Base-by-base conservation (phyloP, 176 grass and related monocot genomes). In the Urochloa ruziziensis region DNA sequence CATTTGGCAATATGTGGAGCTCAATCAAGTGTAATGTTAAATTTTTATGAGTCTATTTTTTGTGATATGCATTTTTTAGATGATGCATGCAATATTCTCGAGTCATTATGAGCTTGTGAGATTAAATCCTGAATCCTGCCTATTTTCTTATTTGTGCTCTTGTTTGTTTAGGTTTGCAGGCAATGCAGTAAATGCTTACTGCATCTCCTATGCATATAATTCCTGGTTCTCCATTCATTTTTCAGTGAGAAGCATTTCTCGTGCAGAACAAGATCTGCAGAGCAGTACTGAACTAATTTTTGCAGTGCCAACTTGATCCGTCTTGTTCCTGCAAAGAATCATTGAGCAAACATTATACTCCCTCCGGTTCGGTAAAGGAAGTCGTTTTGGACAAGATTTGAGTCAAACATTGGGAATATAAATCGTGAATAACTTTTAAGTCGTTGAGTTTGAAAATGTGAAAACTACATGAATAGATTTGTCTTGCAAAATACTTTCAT, bases 341-440 rank as follows among this genome's bases (percentile, higher is more conserved):
- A 78, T 86, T 82, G 83, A 37, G 36, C 56, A 90, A 71, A 77
- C 56, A 70, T 72, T 90, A 82, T 82, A n/a, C n/a, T n/a, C n/a
- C n/a, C n/a, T n/a, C n/a, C n/a, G n/a, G n/a, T n/a, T n/a, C n/a
- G n/a, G n/a, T n/a, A n/a, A n/a, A n/a, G n/a, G n/a, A n/a, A n/a
- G n/a, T n/a, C n/a, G n/a, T n/a, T n/a, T n/a, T n/a, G n/a, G n/a
- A n/a, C n/a, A n/a, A n/a, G n/a, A n/a, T n/a, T n/a, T n/a, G n/a
- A n/a, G n/a, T n/a, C n/a, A n/a, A n/a, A n/a, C n/a, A n/a, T n/a
- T n/a, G n/a, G n/a, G n/a, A n/a, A n/a, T n/a, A n/a, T n/a, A n/a
- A n/a, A n/a, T n/a, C n/a, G n/a, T n/a, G n/a, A n/a, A n/a, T n/a
- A n/a, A n/a, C n/a, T n/a, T n/a, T n/a, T n/a, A n/a, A n/a, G n/a